phyloP scores from a whole-genome alignment of 148 eudicot species.

The Hydrangea macrophylla region DNA sequence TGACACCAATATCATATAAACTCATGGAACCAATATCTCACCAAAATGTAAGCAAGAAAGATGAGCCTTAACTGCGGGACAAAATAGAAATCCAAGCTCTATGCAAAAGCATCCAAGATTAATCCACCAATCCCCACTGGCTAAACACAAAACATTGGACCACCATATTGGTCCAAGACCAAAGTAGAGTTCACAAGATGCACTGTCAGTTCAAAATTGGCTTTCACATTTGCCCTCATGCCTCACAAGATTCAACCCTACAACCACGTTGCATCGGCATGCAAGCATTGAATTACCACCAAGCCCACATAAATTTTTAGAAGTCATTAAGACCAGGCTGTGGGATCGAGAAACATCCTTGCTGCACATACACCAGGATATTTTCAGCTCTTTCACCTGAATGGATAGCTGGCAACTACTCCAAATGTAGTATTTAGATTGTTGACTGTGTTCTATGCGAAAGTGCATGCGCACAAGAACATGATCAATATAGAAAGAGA shows the following conservation, averaged over 20 bases:
- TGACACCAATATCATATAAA: too few relatives aligned
- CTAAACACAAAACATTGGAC: background rate
- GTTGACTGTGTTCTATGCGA: background rate
- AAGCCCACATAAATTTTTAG: background rate
- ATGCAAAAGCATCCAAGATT: background rate
- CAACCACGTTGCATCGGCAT: background rate
- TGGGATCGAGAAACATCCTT: background rate
- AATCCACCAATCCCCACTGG: background rate
- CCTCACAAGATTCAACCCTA: background rate
- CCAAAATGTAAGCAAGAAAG: background rate
- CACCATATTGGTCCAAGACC: background rate
- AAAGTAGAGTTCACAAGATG: background rate
- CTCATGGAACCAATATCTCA: too few relatives aligned
- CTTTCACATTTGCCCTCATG: slow-evolving; percentile 6
- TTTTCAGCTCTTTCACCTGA: background rate
- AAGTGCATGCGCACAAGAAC: background rate
- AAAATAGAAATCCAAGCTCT: background rate
- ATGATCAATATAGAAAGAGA: background rate
- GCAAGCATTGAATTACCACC: too few relatives aligned
- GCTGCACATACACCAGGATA: background rate
- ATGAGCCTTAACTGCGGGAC: background rate
- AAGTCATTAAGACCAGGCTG: background rate
- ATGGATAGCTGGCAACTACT: background rate
- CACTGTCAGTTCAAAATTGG: background rate
- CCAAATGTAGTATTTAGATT: background rate